phyloP scores from a whole-genome alignment of 2,329 filamentous ascomycete genomes.

The Diaporthe ampelina region DNA sequence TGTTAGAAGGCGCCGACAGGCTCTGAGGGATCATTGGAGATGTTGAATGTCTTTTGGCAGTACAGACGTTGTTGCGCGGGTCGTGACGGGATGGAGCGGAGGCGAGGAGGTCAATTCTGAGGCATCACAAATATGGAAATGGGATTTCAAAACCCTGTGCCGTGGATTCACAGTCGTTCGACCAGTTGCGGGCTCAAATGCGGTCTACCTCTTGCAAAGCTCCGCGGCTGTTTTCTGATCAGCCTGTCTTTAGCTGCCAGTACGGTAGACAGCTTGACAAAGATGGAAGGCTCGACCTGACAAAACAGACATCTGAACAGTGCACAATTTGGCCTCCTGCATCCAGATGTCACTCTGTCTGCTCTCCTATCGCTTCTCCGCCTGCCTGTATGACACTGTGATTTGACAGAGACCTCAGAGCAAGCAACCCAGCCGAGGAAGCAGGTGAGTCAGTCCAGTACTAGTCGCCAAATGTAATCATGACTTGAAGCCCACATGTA shows the following conservation, averaged over 20 bases:
- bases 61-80: background rate
- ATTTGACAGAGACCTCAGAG: background rate
- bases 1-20: background rate
- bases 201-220: background rate
- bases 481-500: background rate
- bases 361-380: background rate
- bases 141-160: background rate
- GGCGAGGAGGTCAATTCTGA: background rate
- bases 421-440: background rate
- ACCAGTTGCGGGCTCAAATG: background rate
- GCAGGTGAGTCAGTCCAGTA: background rate
- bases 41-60: background rate
- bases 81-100: too few relatives aligned
- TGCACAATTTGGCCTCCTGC: background rate
- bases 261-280: background rate
- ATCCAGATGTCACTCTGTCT: background rate
- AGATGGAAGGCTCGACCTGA: background rate
- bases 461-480: background rate
- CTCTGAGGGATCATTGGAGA: background rate
- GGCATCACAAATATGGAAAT: background rate
- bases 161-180: too few relatives aligned
- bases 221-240: background rate
- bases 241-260: background rate
- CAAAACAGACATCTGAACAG: background rate
- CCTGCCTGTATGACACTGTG: background rate